Evolutionary conservation across 176 grass and related monocot species (phyloP).

Genomic region (Zea mays): Zm-B73-REFERENCE-NAM-5.0 NC_050097.1:221927501-221928000

Average conservation of each 20-base stretch:
- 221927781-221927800: constrained; percentile 99
- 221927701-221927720: constrained; percentile 99
- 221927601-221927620: background rate
- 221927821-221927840: constrained; percentile 99
- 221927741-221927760: constrained; percentile 97
- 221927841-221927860: constrained; percentile 90
- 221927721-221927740: constrained; percentile 95
- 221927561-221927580: background rate
- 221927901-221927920: constrained; percentile 15
- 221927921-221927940: too few species aligned
- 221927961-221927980: background rate
- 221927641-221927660: constrained; percentile 71
- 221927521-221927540: constrained; percentile 99
- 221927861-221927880: constrained; percentile 97
- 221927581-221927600: constrained; percentile 28
- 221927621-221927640: too few species aligned
- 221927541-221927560: constrained; percentile 58
- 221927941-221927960: background rate
- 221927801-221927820: constrained; percentile 93
- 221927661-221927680: constrained; percentile 99
- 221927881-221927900: constrained; percentile 99
- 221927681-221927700: constrained; percentile 98
- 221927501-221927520: constrained; percentile 98
- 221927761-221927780: constrained; percentile 98
- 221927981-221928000: background rate